phyloP scores from a whole-genome alignment of 202 grass and related monocot species.

The Panicum virgatum region DNA sequence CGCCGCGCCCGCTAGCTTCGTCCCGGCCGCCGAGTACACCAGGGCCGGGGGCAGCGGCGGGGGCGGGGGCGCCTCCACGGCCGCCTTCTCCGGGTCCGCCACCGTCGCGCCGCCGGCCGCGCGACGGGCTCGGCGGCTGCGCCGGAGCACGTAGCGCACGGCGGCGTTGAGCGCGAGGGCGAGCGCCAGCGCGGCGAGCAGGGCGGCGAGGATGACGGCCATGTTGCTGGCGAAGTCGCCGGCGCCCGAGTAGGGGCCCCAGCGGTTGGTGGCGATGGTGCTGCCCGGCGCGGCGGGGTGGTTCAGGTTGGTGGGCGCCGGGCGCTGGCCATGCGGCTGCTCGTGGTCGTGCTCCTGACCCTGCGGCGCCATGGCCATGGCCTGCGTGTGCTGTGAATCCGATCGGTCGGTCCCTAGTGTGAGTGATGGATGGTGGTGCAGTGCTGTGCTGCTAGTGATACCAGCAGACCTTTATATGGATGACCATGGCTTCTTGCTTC shows the following conservation, averaged over 20 bases:
- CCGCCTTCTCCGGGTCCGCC: neutral
- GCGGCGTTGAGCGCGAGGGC: slow-evolving; percentile 58
- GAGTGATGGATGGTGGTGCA: neutral
- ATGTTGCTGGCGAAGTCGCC: slow-evolving; percentile 79
- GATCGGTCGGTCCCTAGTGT: neutral
- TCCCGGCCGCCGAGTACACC: slow-evolving; percentile 45
- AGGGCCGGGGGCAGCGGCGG: slow-evolving; percentile 16
- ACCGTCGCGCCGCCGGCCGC: neutral
- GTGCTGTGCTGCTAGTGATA: too few species aligned
- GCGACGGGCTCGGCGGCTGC: neutral
- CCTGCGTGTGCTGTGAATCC: neutral
- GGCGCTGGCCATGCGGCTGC: neutral
- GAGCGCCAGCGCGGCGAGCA: slow-evolving; percentile 56
- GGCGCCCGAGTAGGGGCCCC: slow-evolving; percentile 78
- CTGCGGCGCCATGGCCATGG: slow-evolving; percentile 12
- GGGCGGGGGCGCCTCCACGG: slow-evolving; percentile 7
- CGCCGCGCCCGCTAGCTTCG: slow-evolving; percentile 38
- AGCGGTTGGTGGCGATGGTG: slow-evolving; percentile 41
- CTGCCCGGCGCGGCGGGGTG: neutral
- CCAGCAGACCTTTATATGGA: too few species aligned
- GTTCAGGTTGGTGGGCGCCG: neutral
- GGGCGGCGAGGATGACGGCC: slow-evolving; percentile 72
- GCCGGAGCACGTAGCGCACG: slow-evolving; percentile 58
- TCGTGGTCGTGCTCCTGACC: slow-evolving; percentile 15
- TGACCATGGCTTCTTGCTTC: too few species aligned